Base-by-base conservation (phyloP, 108 stramenopile genomes). In the Stephanodiscus minutulus region DNA sequence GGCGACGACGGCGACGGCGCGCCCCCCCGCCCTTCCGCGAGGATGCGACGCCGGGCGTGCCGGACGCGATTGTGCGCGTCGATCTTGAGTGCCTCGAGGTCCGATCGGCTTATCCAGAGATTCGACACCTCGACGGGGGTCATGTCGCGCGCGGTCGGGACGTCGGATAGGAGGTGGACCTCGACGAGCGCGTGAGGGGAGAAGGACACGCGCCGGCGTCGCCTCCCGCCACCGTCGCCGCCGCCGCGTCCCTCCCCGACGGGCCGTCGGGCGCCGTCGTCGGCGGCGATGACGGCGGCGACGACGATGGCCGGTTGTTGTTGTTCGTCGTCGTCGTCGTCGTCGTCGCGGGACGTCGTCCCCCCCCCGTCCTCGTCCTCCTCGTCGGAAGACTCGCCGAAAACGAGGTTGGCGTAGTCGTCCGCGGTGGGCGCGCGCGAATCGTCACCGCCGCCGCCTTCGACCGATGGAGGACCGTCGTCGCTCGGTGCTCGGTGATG, bases 121-220 rank as follows among this genome's bases (percentile, higher is more conserved):
- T 46, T 39, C 63, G 68, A 67, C 60, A 59, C 64, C 64, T 77
- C 68, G 11, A 50, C 33, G 15, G 50, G 55, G 1, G 76, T 70
- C 76, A 77, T 77, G 27, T 52, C 56, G 21, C 37, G 61, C 12
- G 61, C 61, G 18, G 50, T 12, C 4, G 76, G 76, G 17, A 63
- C 50, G 18, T 56, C 35, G 31, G 25, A 9, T 18, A 77, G 67
- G 15, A 56, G 46, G 58, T 77, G 76, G 15, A 77, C n/a, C n/a
- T n/a, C 49, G 11, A 62, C 64, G 15, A 68, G 68, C 36, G 53
- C 18, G 5, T 7, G 18, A 6, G 61, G 3, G 37, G 49, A 49
- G 63, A 77, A 77, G 25, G 68, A 77, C 29, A 77, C 68, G n/a
- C n/a, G n/a, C n/a, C n/a, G n/a, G n/a, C n/a, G n/a, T 36, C 44